Percentiles rank a stretch among this genome's conserved stretches.
phyloP scores from a whole-genome alignment of 306 rosid species.

The Cyamopsis tetragonoloba region DNA sequence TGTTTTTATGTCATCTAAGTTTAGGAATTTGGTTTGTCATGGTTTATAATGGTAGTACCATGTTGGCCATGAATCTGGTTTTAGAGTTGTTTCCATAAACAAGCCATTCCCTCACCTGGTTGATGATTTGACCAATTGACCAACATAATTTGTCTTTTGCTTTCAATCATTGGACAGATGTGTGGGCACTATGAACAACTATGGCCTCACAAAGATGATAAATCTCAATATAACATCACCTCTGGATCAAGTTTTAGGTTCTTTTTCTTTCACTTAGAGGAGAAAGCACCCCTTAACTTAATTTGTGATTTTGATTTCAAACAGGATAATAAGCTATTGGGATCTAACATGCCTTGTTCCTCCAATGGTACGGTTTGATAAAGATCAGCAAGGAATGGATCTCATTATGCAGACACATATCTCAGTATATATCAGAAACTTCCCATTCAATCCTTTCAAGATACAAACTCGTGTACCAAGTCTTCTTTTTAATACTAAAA shows the following conservation, averaged over 20 bases:
- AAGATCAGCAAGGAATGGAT: too few species aligned
- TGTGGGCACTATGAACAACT: slow-evolving; percentile 3
- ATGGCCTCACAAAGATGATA: neutral
- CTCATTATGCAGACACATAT: too few species aligned
- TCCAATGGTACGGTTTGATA: too few species aligned
- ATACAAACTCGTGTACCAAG: too few species aligned
- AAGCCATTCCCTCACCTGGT: neutral
- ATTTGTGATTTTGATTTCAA: too few species aligned
- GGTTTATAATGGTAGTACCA: neutral
- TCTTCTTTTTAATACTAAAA: too few species aligned
- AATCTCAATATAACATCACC: neutral
- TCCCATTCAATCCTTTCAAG: too few species aligned
- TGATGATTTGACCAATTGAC: neutral
- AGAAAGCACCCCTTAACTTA: neutral
- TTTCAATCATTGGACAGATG: slow-evolving; percentile 6
- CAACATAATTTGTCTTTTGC: neutral
- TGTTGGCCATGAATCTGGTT: neutral
- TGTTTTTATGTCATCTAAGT: neutral
- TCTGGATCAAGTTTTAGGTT: neutral
- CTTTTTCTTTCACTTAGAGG: neutral
- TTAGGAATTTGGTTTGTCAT: neutral
- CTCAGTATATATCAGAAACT: too few species aligned
- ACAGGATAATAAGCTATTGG: too few species aligned
- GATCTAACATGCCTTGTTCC: too few species aligned
- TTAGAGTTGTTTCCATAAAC: neutral